A percentile compares a stretch with the other conserved stretches of the same genome.
Evolutionary conservation across 805 yeast species (phyloP).

Genomic region (Kodamaea nitidulidarum): DNA sequence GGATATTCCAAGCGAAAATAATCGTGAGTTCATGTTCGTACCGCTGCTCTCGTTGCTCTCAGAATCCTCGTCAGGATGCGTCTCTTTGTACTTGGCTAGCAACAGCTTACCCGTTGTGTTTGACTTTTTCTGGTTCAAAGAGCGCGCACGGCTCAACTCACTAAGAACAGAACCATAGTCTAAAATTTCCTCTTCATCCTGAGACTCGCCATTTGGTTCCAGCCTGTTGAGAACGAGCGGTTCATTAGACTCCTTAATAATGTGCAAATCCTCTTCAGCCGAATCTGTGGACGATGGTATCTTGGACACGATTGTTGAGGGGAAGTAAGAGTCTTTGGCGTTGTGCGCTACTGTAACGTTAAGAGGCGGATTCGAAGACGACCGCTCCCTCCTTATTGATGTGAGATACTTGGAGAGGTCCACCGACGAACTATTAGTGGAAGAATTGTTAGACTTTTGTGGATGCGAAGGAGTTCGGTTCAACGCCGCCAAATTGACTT

Average conservation of each 20-base stretch:
- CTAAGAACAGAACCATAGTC: conserved; percentile 8
- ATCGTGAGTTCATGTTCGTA: conserved; percentile 8
- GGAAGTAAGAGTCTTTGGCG: conserved; percentile 28
- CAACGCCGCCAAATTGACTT: conserved; percentile 25
- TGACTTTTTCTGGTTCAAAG: conserved; percentile 19
- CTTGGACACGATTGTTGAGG: conserved; percentile 13
- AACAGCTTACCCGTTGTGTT: conserved; percentile 14
- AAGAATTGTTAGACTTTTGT: conserved; percentile 13
- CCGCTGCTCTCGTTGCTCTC: conserved; percentile 14
- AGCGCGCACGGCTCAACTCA: conserved; percentile 21
- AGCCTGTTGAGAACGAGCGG: conserved; percentile 7
- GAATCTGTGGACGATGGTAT: conserved; percentile 10
- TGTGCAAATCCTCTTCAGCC: conserved; percentile 17
- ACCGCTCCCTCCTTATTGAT: conserved; percentile 16
- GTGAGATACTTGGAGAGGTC: conserved; percentile 21
- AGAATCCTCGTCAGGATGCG: conserved; percentile 16
- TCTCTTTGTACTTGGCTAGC: conserved; percentile 17
- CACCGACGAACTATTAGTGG: conserved; percentile 21
- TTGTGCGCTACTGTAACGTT: conserved; percentile 12
- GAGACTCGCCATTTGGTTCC: not conserved
- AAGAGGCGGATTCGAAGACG: conserved; percentile 22
- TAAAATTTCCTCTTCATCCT: not conserved
- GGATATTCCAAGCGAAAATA: conserved; percentile 16
- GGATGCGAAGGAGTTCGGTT: conserved; percentile 8
- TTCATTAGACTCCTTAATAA: conserved; percentile 19